phyloP scores from a whole-genome alignment of 257 asterid genomes.

The Solanum ossicruentum region DNA sequence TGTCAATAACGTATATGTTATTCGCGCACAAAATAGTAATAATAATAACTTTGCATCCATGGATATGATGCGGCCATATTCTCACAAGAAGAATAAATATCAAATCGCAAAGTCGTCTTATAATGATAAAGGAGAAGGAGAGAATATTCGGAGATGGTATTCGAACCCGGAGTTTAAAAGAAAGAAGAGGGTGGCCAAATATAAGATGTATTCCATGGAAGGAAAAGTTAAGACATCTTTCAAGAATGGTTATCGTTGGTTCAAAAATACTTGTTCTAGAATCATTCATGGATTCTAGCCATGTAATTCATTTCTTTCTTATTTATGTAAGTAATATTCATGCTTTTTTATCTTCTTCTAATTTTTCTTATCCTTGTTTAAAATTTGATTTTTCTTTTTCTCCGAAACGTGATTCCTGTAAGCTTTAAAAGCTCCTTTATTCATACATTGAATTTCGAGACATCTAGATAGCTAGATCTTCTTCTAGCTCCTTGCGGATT shows the following conservation, averaged over 20 bases:
- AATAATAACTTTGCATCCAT: neutral
- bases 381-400: neutral
- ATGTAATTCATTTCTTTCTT: neutral
- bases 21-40: neutral
- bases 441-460: too few species aligned
- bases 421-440: too few species aligned
- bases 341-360: neutral
- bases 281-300: slow-evolving; percentile 29
- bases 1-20: slow-evolving; percentile 1
- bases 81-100: neutral
- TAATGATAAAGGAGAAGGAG: neutral
- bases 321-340: neutral
- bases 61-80: neutral
- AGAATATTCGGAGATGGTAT: slow-evolving; percentile 16
- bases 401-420: neutral
- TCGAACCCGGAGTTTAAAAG: slow-evolving; percentile 38
- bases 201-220: slow-evolving; percentile 53
- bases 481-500: too few species aligned
- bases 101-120: neutral
- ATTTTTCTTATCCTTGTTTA: neutral
- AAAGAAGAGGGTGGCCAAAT: slow-evolving; percentile 45
- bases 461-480: too few species aligned
- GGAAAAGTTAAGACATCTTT: slow-evolving; percentile 47
- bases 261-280: slow-evolving; percentile 39
- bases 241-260: slow-evolving; percentile 44